phyloP scores from a whole-genome alignment of 257 asterid genomes.

The Ocimum tenuiflorum region DNA sequence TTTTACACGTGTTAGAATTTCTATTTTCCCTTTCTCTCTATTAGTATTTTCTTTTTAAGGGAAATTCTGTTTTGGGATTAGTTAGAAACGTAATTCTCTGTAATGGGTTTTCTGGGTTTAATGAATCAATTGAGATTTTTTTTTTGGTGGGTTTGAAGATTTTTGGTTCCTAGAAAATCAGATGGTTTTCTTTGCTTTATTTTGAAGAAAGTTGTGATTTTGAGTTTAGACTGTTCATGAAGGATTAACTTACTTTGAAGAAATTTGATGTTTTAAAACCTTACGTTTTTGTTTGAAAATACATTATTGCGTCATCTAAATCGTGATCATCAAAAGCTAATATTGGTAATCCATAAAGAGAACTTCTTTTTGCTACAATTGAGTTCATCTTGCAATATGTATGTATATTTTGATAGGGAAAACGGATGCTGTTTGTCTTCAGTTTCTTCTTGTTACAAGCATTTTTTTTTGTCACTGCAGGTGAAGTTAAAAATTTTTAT shows the following conservation, averaged over 20 bases:
- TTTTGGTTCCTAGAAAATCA: neutral
- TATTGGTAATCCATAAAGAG: neutral
- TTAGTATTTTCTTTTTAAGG: neutral
- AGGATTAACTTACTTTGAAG: slow-evolving; percentile 16
- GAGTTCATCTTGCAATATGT: neutral
- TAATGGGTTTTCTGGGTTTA: slow-evolving; percentile 21
- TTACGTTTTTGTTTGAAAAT: slow-evolving; percentile 3
- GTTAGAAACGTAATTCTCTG: neutral
- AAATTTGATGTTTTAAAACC: slow-evolving; percentile 1
- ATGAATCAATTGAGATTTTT: slow-evolving; percentile 1
- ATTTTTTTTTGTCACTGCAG: slow-evolving; percentile 20
- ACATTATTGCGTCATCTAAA: slow-evolving; percentile 4
- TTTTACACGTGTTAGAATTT: neutral
- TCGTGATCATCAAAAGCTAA: neutral
- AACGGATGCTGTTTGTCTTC: neutral
- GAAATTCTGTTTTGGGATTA: slow-evolving; percentile 8
- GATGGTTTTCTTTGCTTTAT: slow-evolving; percentile 27
- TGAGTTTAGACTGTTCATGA: slow-evolving; percentile 19
- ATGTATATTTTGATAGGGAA: neutral
- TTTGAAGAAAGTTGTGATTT: slow-evolving; percentile 18
- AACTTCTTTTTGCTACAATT: neutral
- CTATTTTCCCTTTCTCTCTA: neutral
- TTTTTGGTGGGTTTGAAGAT: slow-evolving; percentile 6
- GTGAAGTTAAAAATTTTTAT: slow-evolving; percentile 6
- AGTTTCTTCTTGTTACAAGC: neutral